Evolutionary conservation across 371 early-diverging fungal genomes (phyloP).

Genomic region (Circinella umbellata): DNA sequence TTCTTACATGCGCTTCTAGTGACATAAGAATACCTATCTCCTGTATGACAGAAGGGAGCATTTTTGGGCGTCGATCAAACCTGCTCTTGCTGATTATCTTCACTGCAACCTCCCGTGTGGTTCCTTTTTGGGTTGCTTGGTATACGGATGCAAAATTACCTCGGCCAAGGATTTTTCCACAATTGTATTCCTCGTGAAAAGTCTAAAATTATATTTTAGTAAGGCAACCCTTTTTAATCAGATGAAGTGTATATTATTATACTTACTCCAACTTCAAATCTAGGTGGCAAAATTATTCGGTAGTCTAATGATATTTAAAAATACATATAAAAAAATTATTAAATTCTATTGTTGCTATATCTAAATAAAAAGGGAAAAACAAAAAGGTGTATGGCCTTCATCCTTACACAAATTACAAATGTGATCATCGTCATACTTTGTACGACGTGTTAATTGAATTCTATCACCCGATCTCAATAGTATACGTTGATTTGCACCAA

Average conservation of each 20-base stretch:
- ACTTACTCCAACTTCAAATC: constrained; percentile 31
- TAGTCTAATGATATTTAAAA: constrained; percentile 22
- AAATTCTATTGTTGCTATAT: neutral
- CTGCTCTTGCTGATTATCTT: constrained; percentile 65
- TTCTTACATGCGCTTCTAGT: constrained; percentile 66
- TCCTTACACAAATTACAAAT: constrained; percentile 35
- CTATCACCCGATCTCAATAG: constrained; percentile 67
- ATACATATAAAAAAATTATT: constrained; percentile 23
- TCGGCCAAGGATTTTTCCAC: constrained; percentile 52
- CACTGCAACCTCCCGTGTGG: constrained; percentile 61
- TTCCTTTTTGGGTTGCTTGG: constrained; percentile 43
- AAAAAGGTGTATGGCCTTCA: neutral
- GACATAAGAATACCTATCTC: constrained; percentile 79
- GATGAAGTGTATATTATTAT: too few species aligned
- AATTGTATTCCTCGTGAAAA: constrained; percentile 61
- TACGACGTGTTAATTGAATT: constrained; percentile 62
- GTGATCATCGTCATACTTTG: constrained; percentile 21
- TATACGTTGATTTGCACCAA: constrained; percentile 50
- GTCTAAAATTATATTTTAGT: constrained; percentile 29
- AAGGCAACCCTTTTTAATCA: too few species aligned
- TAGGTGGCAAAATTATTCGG: constrained; percentile 27
- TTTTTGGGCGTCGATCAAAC: constrained; percentile 50
- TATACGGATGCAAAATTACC: constrained; percentile 76
- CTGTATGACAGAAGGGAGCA: constrained; percentile 62
- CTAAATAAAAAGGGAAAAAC: neutral